These are phyloP conservation scores for Furcasterigmium sp. DNA, from an alignment of 2,329 filamentous ascomycete species.

Conservation along the genomic window DNA sequence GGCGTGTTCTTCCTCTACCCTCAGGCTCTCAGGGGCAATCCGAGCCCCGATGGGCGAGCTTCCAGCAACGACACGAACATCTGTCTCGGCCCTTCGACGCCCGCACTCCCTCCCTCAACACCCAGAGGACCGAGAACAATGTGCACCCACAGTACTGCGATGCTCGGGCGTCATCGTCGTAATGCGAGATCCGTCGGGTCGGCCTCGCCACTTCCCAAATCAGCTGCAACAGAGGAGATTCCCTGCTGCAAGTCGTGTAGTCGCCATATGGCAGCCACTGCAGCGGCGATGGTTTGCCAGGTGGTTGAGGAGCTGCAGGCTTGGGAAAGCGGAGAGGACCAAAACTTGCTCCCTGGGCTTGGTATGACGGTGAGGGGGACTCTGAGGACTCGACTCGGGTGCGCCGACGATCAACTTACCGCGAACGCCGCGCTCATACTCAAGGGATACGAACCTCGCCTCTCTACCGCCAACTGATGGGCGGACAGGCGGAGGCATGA, in stretches of 20 bases:
- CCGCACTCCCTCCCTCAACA: too few species aligned
- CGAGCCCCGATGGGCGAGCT: not conserved
- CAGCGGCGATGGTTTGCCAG: conserved; percentile 8
- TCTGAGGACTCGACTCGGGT: not conserved
- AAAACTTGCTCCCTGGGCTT: conserved; percentile 8
- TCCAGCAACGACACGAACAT: too few species aligned
- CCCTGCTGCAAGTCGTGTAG: not conserved
- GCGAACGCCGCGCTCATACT: not conserved
- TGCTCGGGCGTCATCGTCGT: too few species aligned
- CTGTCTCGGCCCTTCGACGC: too few species aligned
- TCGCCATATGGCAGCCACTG: conserved; percentile 4
- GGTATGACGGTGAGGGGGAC: conserved; percentile 7
- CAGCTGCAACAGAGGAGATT: too few species aligned
- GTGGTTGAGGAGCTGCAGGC: conserved; percentile 9
- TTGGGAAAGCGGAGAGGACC: conserved; percentile 9
- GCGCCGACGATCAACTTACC: not conserved
- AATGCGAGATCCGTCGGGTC: too few species aligned
- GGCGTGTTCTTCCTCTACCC: conserved; percentile 10
- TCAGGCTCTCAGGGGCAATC: conserved; percentile 1
- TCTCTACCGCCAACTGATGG: too few species aligned
- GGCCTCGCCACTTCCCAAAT: too few species aligned
- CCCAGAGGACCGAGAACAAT: too few species aligned
- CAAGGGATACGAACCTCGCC: too few species aligned
- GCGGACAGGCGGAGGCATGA: too few species aligned
- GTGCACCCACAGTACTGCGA: too few species aligned